Base-by-base conservation (phyloP, 2,329 filamentous ascomycete genomes). In the Fusarium euwallaceae region DNA sequence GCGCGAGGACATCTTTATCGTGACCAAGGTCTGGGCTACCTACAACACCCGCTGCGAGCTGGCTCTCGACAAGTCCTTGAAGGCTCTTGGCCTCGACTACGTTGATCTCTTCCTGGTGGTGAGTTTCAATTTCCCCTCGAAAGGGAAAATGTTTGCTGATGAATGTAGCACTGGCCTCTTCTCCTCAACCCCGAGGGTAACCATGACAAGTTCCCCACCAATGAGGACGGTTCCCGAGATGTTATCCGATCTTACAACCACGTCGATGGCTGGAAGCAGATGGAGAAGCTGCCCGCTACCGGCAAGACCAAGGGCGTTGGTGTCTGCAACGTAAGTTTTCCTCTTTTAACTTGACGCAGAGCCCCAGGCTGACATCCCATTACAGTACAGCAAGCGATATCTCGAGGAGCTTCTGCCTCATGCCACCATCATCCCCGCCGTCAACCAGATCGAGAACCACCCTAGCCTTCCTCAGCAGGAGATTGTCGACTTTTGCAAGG, bases 1-100 rank as follows among this genome's bases (percentile, higher is more conserved):
- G 88, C 90, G 94, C 71, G 90, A 93, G 81, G 93, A 97, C 67
- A 84, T 97, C 71, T 97, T 97, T 84, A 90, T 97, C 69, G 93
- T 94, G 64, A 94, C 92, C 79, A 97, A 97, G 88, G 89, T 95
- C 41, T 97, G 94, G 93, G 92, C 91, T 79, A 94, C 93, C 61
- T 95, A 93, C 85, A 92, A 93, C 82, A 90, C 89, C 39, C 88
- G 92, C 8, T 91, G 91, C 7, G 91, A 93, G 83, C 85, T 92
- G 78, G 91, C 89, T 39, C 87, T 97, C 39, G 90, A 94, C 74
- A 91, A 92, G 87, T 93, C 92, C 78, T 86, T 97, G 81, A 89
- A 92, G 84, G 88, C 89, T 69, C 85, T 97, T 39, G 93, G 94
- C 2, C 86, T 97, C 58, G 92, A 95, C 74, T 96, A 97, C 81